Conservation (phyloP, 2,329 filamentous ascomycete species). For the Xylariaceae sp. region DNA sequence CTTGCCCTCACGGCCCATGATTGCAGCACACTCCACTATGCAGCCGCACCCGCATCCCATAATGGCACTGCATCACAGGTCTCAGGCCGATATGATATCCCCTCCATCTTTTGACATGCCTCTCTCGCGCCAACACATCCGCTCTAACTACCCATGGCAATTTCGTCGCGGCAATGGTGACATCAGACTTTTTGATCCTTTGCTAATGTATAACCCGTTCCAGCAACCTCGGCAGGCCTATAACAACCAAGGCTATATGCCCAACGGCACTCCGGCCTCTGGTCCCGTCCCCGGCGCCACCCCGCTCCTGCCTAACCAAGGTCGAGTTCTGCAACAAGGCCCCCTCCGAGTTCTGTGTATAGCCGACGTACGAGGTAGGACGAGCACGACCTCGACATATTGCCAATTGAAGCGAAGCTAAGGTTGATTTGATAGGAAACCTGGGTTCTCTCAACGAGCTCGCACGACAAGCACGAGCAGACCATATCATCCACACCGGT, state of each 20-base stretch:
- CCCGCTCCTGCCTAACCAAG: conserved; percentile 71
- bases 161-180: conserved; percentile 23
- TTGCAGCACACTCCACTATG: conserved; percentile 2
- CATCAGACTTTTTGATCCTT: conserved; percentile 22
- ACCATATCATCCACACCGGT: conserved; percentile 98
- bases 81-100: conserved; percentile 4
- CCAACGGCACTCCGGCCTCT: conserved; percentile 64
- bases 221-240: conserved; percentile 49
- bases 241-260: conserved; percentile 63
- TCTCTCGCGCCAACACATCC: background rate
- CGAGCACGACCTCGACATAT: conserved; percentile 9
- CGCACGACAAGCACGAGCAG: conserved; percentile 89
- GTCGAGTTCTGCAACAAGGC: conserved; percentile 68
- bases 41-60: conserved; percentile 6
- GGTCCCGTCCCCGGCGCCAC: conserved; percentile 62
- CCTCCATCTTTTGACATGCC: background rate
- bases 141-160: background rate
- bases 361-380: conserved; percentile 73
- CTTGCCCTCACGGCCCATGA: background rate
- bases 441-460: conserved; percentile 94
- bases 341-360: conserved; percentile 72
- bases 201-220: conserved; percentile 25
- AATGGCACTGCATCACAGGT: background rate
- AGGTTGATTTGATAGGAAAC: conserved; percentile 69
- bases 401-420: conserved; percentile 18